Conservation (phyloP, 2,329 filamentous ascomycete species). For the Trichophyton verrucosum region DNA sequence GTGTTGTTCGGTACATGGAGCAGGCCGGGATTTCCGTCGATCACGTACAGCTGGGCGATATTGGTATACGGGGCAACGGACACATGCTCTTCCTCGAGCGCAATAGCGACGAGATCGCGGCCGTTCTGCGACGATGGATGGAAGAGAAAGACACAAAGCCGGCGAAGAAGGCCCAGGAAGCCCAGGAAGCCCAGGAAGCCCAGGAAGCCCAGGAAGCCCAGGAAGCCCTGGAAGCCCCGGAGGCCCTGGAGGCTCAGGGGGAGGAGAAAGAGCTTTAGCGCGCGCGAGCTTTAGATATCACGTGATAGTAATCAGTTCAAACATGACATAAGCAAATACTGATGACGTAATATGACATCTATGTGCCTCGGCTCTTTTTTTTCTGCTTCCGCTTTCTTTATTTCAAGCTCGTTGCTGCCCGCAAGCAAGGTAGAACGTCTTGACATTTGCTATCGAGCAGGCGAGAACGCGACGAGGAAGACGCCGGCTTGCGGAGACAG, state of each 20-base stretch:
- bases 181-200: neutral
- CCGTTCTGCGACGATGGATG: slow-evolving; percentile 10
- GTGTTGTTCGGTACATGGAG: slow-evolving; percentile 39
- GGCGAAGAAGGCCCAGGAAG: neutral
- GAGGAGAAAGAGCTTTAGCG: neutral
- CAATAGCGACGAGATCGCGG: slow-evolving; percentile 15
- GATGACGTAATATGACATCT: neutral
- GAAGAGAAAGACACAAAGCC: neutral
- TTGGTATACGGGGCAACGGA: slow-evolving; percentile 42
- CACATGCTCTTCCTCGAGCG: slow-evolving; percentile 33
- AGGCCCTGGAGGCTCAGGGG: neutral
- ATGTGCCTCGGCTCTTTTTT: neutral
- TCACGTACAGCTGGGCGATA: slow-evolving; percentile 34
- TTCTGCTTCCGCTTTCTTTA: neutral
- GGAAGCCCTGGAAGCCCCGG: too few relatives aligned
- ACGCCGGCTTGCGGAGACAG: neutral
- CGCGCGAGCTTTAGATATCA: neutral
- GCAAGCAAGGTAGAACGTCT: neutral
- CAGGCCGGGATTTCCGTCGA: slow-evolving; percentile 40
- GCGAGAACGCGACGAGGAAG: neutral
- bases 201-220: neutral
- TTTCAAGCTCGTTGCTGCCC: neutral
- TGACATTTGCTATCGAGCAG: neutral
- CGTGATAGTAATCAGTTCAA: neutral
- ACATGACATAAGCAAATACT: neutral